A percentile compares a stretch with the other conserved stretches of the same genome.
These are phyloP conservation scores for Porphyra umbilicalis DNA, from an alignment of 31 red algal genomes.

Conservation along the genomic window DNA sequence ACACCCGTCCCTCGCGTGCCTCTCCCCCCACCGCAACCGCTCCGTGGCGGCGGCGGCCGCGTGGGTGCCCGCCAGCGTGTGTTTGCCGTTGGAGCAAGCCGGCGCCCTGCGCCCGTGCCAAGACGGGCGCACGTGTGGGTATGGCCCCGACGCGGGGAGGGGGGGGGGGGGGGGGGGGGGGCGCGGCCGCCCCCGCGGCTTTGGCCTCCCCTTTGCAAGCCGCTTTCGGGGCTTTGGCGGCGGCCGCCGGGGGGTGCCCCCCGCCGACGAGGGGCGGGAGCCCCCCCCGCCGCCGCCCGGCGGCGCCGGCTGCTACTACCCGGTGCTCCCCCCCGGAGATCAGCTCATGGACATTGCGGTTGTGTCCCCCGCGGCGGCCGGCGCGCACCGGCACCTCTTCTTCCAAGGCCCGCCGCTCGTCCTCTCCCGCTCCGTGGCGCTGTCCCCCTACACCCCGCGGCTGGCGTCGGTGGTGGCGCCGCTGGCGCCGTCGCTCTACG, in stretches of 20 bases:
- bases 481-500: background rate
- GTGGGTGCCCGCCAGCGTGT: background rate
- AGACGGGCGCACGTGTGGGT: background rate
- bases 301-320: slow-evolving; percentile 13
- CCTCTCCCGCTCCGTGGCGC: slow-evolving; percentile 20
- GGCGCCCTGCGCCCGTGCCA: background rate
- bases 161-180: background rate
- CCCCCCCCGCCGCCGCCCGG: background rate
- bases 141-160: too few relatives aligned
- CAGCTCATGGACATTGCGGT: slow-evolving; percentile 41
- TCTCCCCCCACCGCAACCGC: background rate
- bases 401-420: slow-evolving; percentile 35
- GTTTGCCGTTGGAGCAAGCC: background rate
- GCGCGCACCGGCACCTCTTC: slow-evolving; percentile 18
- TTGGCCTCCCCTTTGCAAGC: background rate
- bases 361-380: background rate
- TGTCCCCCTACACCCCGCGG: slow-evolving; percentile 61
- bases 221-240: background rate
- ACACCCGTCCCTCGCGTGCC: background rate
- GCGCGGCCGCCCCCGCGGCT: background rate
- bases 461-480: slow-evolving; percentile 10
- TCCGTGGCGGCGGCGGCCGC: background rate
- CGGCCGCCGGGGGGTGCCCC: background rate
- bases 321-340: slow-evolving; percentile 17
- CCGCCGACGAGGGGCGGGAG: background rate